Evolutionary conservation across 2,329 filamentous ascomycete genomes (phyloP), one percentile per base, ranked within the genome.

Genomic region (Clarireedia monteithiana): DNA sequence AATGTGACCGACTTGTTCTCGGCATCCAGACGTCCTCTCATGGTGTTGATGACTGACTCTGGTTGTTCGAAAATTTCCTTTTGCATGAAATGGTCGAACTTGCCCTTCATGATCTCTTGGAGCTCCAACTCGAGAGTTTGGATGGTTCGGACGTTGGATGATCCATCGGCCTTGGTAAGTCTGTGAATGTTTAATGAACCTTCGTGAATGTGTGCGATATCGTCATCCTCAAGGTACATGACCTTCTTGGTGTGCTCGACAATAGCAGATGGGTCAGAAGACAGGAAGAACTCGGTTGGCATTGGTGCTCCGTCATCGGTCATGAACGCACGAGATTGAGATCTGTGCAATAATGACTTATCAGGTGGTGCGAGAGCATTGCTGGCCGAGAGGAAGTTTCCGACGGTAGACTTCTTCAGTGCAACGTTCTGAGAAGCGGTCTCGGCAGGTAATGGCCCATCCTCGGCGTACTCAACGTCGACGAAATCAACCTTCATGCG

Each of bases 401-500:
- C 77, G 58, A 79, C 75, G 52, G 82, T 83, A 57, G 83, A 81
- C 79, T 96, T 97, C 85, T 96, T 97, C 68, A 97, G 79, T 58
- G 94, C 94, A 60, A 91, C 90, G 71, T 96, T 97, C 77, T 99
- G 94, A 58, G 92, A 92, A 60, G 94, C 94, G 63, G 86, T 85
- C 82, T 99, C 94, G 53, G 94, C 94, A 39, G 94, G 86, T 60
- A 99, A 86, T 64, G 88, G 82, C 64, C 78, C 79, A 68, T 86
- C 85, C 67, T 96, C 90, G 51, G 87, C 88, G 73, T 92, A 97
- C 77, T 99, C 94, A 60, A 99, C 94, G 72, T 99, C 94, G 71
- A 99, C 94, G 69, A 99, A 99, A 77, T 99, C 94, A 61, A 99
- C 94, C 86, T 97, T 99, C 94, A 99, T 97, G 78, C 95, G 95